phyloP scores from a whole-genome alignment of 768 basidiomycete species.

The Suillus sp. region DNA sequence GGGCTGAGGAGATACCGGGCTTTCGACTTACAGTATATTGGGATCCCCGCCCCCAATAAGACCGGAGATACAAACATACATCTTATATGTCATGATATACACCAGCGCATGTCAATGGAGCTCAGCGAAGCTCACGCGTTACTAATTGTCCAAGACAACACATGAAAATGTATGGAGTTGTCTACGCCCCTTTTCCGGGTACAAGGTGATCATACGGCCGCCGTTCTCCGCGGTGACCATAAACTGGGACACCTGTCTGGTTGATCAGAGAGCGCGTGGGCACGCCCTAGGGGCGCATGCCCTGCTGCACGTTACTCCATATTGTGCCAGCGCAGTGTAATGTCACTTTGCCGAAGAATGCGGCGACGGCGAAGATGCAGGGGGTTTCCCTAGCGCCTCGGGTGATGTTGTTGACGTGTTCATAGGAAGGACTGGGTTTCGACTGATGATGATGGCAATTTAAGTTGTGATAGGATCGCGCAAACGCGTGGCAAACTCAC shows the following conservation, averaged over 20 bases:
- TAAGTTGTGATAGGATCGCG: background rate
- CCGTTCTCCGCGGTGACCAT: constrained; percentile 4
- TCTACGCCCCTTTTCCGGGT: background rate
- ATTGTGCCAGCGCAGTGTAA: constrained; percentile 1
- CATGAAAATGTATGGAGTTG: background rate
- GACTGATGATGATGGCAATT: background rate
- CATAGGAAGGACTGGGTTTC: background rate
- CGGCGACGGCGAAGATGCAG: constrained; percentile 7
- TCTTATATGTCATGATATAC: constrained; percentile 6
- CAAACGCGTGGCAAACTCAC: constrained; percentile 18
- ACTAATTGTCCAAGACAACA: constrained; percentile 3
- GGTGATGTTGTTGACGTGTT: background rate
- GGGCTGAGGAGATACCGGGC: constrained; percentile 32
- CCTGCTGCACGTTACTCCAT: constrained; percentile 4
- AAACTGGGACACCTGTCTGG: background rate
- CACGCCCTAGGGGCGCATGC: constrained; percentile 8
- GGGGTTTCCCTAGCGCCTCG: constrained; percentile 5
- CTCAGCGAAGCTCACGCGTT: constrained; percentile 10
- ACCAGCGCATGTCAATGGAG: constrained; percentile 9
- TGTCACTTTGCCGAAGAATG: constrained; percentile 10
- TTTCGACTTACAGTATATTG: constrained; percentile 14
- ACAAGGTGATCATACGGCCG: background rate
- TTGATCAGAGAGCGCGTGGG: constrained; percentile 1
- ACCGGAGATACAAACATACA: constrained; percentile 12
- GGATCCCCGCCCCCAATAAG: constrained; percentile 1